Percentiles rank a stretch among this genome's conserved stretches.
These are phyloP conservation scores for Sclerotinia subarctica DNA, from an alignment of 2,329 filamentous ascomycete species.

Conservation along the genomic window DNA sequence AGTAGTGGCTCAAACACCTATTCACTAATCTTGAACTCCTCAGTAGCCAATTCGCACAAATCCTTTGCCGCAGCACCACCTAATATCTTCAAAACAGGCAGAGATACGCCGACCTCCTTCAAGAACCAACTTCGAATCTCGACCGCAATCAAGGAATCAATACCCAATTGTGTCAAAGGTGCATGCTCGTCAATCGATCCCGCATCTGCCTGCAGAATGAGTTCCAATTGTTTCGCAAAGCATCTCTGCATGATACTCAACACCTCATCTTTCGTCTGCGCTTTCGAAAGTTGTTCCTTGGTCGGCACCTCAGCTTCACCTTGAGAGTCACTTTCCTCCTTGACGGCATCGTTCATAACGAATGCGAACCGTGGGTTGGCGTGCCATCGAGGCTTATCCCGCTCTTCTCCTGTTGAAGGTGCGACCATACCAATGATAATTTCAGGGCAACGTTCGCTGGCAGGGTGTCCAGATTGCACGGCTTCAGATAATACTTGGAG, in stretches of 20 bases:
- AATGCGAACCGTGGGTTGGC: conserved; percentile 9
- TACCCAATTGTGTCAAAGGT: conserved; percentile 32
- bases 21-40: conserved; percentile 11
- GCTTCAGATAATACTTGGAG: conserved; percentile 45
- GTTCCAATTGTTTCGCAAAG: conserved; percentile 7
- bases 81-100: conserved; percentile 30
- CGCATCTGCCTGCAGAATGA: conserved; percentile 1
- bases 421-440: conserved; percentile 18
- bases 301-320: conserved; percentile 9
- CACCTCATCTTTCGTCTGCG: conserved; percentile 11
- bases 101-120: conserved; percentile 42
- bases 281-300: conserved; percentile 11
- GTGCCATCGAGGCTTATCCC: conserved; percentile 9
- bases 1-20: neutral
- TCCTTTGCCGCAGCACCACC: conserved; percentile 7
- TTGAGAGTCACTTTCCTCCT: neutral
- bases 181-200: neutral
- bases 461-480: conserved; percentile 38
- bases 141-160: conserved; percentile 52
- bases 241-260: conserved; percentile 1
- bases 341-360: neutral
- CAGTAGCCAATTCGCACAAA: conserved; percentile 14
- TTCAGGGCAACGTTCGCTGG: neutral
- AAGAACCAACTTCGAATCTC: conserved; percentile 50
- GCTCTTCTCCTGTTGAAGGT: neutral